Base-by-base conservation (phyloP, 1,284 basidiomycete genomes). In the Ceratobasidium sp. region DNA sequence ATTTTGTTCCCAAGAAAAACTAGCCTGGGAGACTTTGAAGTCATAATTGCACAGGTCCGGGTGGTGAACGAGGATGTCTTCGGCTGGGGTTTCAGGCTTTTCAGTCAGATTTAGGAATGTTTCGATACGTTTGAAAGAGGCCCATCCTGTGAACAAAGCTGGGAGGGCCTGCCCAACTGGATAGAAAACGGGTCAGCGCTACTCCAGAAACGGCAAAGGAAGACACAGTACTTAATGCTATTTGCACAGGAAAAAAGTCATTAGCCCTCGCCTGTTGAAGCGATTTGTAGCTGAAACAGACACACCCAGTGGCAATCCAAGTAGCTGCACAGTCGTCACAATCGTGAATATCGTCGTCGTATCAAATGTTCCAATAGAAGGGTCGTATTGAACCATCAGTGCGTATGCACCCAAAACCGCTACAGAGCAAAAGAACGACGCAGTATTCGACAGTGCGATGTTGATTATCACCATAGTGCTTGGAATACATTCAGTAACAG, bases 161-260 rank as follows among this genome's bases (percentile, higher is more conserved):
- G 60, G 60, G 2, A 62, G 46, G 18, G n/a, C 60, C 21, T 62
- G 60, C 16, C 60, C 60, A 62, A 62, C 60, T 62, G 28, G 1
- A 33, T 33, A 14, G 23, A 8, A 30, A 44, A 5, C 11, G 18
- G 30, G 18, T 48, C 16, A 33, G 11, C 23, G 21, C 48, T 5
- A 11, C 1, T 9, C 28, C 30, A 14, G 9, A 33, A 30, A 33
- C 9, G 21, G 12, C 9, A 28, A 4, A 30, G 11, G 6, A 3
- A 7, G 21, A 40, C 36, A 5, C 18, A 11, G 4, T 62, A 62
- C 60, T 49, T 7, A 36, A 25, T 30, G 59, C 60, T 62, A 21
- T 48, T 36, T 7, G 9, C 9, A 9, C 18, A n/a, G 18, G 21
- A 12, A 48, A 23, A 28, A 28, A 30, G 23, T 0, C 14, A 12